These are phyloP conservation scores for Fusarium papillatum DNA, from an alignment of 2,329 filamentous ascomycete species.

Conservation along the genomic window DNA sequence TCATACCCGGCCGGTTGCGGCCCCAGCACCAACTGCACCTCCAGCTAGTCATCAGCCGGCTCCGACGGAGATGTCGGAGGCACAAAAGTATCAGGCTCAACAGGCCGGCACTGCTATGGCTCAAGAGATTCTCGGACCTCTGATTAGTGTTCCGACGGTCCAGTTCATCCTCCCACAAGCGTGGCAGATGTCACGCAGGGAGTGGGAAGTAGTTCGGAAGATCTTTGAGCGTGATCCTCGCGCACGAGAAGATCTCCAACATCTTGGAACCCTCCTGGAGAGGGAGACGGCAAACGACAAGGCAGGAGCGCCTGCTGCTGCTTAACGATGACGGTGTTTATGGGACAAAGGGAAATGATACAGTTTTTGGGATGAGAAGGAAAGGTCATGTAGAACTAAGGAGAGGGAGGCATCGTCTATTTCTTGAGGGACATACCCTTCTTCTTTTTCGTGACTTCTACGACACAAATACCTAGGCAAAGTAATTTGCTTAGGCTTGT, in stretches of 20 bases:
- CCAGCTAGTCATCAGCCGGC: slow-evolving; percentile 34
- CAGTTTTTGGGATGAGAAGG: slow-evolving; percentile 9
- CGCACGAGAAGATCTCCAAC: slow-evolving; percentile 72
- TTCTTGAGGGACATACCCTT: neutral
- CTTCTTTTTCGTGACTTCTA: neutral
- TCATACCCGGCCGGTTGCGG: slow-evolving; percentile 35
- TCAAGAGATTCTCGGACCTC: slow-evolving; percentile 72
- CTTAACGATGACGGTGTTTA: slow-evolving; percentile 19
- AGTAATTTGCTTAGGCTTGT: neutral
- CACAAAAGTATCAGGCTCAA: slow-evolving; percentile 58
- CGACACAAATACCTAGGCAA: neutral
- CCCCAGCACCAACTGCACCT: slow-evolving; percentile 18
- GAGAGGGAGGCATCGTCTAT: slow-evolving; percentile 12
- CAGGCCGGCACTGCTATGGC: slow-evolving; percentile 69
- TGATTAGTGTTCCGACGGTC: slow-evolving; percentile 75
- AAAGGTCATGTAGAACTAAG: slow-evolving; percentile 15
- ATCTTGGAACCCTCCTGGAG: slow-evolving; percentile 69
- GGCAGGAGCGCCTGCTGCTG: slow-evolving; percentile 16
- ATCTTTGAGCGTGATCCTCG: slow-evolving; percentile 77
- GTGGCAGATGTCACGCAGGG: slow-evolving; percentile 75
- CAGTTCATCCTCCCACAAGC: slow-evolving; percentile 79
- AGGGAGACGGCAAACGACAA: slow-evolving; percentile 54
- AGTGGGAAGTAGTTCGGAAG: slow-evolving; percentile 80
- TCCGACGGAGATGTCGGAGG: slow-evolving; percentile 45
- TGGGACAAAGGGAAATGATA: slow-evolving; percentile 1